phyloP scores from a whole-genome alignment of 495 filamentous ascomycete genomes.

The Penicillium verhagenii region DNA sequence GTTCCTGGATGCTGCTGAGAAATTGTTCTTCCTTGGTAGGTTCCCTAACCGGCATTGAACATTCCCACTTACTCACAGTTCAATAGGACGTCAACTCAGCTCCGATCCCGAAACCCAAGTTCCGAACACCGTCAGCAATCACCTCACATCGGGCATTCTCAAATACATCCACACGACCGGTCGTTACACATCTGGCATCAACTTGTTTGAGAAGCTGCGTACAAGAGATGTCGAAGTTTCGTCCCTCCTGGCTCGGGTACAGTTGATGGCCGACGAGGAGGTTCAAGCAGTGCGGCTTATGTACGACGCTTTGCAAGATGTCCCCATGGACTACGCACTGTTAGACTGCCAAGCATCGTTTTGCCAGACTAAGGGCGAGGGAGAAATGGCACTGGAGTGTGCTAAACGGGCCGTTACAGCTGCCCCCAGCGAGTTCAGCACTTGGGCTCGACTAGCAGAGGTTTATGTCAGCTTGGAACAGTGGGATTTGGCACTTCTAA shows the following conservation, averaged over 20 bases:
- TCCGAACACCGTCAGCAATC: slow-evolving; percentile 94
- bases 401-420: slow-evolving; percentile 92
- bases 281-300: slow-evolving; percentile 88
- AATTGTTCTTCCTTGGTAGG: slow-evolving; percentile 88
- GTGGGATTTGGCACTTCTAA: slow-evolving; percentile 90
- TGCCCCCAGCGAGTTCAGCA: slow-evolving; percentile 94
- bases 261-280: slow-evolving; percentile 92
- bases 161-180: slow-evolving; percentile 96
- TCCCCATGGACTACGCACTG: slow-evolving; percentile 94
- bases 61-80: slow-evolving; percentile 21
- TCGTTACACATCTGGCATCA: slow-evolving; percentile 92
- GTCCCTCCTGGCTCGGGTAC: slow-evolving; percentile 82
- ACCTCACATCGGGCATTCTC: slow-evolving; percentile 87
- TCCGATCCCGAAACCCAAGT: slow-evolving; percentile 98
- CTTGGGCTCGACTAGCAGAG: slow-evolving; percentile 91
- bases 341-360: slow-evolving; percentile 94
- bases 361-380: slow-evolving; percentile 80
- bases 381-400: slow-evolving; percentile 83
- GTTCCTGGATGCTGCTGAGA: slow-evolving; percentile 93
- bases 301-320: slow-evolving; percentile 81
- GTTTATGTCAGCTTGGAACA: slow-evolving; percentile 89
- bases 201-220: slow-evolving; percentile 94
- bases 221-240: slow-evolving; percentile 89
- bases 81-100: slow-evolving; percentile 84
- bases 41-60: background rate